Percentiles rank a stretch among this genome's conserved stretches.
Evolutionary conservation across 2,329 filamentous ascomycete genomes (phyloP).

Genomic region (Stagonosporopsis cucurbitacearum): DNA sequence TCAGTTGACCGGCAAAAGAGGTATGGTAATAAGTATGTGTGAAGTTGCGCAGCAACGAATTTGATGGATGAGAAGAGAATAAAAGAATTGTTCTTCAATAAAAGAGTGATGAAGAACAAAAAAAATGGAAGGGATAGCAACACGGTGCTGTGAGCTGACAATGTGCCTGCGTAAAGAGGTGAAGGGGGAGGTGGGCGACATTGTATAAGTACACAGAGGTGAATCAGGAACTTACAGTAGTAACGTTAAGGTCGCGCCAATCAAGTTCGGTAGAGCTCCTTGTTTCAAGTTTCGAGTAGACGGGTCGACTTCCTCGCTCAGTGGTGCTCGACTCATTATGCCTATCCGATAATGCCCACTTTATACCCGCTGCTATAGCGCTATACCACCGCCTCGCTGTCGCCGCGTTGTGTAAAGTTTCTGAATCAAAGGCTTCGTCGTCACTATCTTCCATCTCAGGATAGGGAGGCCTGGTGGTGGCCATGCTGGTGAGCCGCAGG

Average conservation of each 20-base stretch:
- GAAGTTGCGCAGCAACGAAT: conserved; percentile 32
- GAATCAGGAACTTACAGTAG: conserved; percentile 39
- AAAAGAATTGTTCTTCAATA: conserved; percentile 24
- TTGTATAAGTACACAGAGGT: conserved; percentile 42
- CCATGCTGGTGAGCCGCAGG: conserved; percentile 35
- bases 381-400: conserved; percentile 30
- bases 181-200: conserved; percentile 27
- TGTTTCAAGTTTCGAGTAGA: conserved; percentile 48
- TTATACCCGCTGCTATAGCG: conserved; percentile 36
- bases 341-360: conserved; percentile 35
- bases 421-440: conserved; percentile 30
- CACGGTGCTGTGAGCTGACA: conserved; percentile 38
- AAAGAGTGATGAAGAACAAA: conserved; percentile 46
- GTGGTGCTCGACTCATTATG: conserved; percentile 27
- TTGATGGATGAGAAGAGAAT: conserved; percentile 21
- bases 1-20: conserved; percentile 42
- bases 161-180: conserved; percentile 42
- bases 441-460: conserved; percentile 38
- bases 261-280: conserved; percentile 36
- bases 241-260: conserved; percentile 33
- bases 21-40: conserved; percentile 13
- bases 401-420: conserved; percentile 28
- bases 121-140: conserved; percentile 34
- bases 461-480: conserved; percentile 24
- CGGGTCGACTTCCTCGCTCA: conserved; percentile 38